Percentiles rank a stretch among this genome's conserved stretches.
phyloP scores from a whole-genome alignment of 768 basidiomycete genomes.

The Solioccasus polychromus region DNA sequence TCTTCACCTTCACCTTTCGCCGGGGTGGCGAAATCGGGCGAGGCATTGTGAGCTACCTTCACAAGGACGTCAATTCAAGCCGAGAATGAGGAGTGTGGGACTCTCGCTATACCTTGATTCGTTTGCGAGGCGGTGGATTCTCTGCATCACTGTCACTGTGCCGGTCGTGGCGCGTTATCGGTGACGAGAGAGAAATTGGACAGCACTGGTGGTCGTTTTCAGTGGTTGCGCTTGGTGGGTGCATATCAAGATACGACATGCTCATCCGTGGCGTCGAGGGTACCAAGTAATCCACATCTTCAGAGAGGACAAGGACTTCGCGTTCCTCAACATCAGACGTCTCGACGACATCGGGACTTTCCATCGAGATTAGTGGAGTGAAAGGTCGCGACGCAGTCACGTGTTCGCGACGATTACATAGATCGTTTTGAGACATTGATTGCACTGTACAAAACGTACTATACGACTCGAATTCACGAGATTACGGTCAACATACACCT shows the following conservation, averaged over 20 bases:
- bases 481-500: slow-evolving; percentile 10
- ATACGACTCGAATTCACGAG: neutral
- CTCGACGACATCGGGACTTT: slow-evolving; percentile 46
- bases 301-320: slow-evolving; percentile 35
- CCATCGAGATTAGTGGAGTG: slow-evolving; percentile 15
- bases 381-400: slow-evolving; percentile 18
- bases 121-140: slow-evolving; percentile 34
- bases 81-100: neutral
- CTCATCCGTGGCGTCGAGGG: neutral
- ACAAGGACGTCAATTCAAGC: slow-evolving; percentile 12
- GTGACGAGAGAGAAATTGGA: neutral
- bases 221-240: slow-evolving; percentile 1
- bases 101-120: slow-evolving; percentile 31
- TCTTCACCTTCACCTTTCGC: neutral
- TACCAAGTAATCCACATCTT: slow-evolving; percentile 5
- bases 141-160: slow-evolving; percentile 11
- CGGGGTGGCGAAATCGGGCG: neutral
- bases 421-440: neutral
- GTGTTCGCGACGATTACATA: slow-evolving; percentile 17
- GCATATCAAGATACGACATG: neutral
- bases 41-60: slow-evolving; percentile 19
- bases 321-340: slow-evolving; percentile 65
- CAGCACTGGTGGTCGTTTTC: neutral
- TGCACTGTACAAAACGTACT: neutral
- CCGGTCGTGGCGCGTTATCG: neutral